phyloP scores from a whole-genome alignment of 768 basidiomycete genomes.

The Cantharellus anzutake region DNA sequence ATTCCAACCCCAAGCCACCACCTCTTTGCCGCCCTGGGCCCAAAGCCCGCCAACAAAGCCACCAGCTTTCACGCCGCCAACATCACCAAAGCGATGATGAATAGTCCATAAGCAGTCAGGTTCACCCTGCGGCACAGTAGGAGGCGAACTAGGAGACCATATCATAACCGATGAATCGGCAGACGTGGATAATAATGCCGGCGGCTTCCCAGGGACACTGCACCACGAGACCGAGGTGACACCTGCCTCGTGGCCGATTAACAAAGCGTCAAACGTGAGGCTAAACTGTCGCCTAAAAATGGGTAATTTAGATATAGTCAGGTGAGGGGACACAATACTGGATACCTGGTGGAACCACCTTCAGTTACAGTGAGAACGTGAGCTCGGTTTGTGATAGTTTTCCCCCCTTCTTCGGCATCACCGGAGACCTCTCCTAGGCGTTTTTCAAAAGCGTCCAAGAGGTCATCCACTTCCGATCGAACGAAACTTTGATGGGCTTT shows the following conservation, averaged over 20 bases:
- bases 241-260: conserved; percentile 91
- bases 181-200: conserved; percentile 74
- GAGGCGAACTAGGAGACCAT: conserved; percentile 54
- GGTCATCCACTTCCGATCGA: conserved; percentile 8
- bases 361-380: conserved; percentile 2
- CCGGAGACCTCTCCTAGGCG: conserved; percentile 48
- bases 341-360: conserved; percentile 17
- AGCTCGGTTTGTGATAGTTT: conserved; percentile 44
- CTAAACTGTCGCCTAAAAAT: conserved; percentile 37
- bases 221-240: conserved; percentile 75
- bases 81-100: conserved; percentile 77
- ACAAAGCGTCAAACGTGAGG: conserved; percentile 80
- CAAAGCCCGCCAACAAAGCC: conserved; percentile 88
- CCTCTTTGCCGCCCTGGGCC: conserved; percentile 41
- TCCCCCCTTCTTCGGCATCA: conserved; percentile 54
- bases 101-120: conserved; percentile 69
- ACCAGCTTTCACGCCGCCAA: conserved; percentile 70
- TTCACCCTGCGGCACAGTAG: not conserved
- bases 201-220: conserved; percentile 23
- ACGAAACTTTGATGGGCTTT: conserved; percentile 21
- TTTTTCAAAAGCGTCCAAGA: conserved; percentile 70
- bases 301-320: not conserved
- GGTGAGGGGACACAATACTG: not conserved
- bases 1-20: conserved; percentile 80
- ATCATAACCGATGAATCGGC: conserved; percentile 90